These are phyloP conservation scores for Aspergillus hancockii DNA, from an alignment of 495 filamentous ascomycete species.

Conservation along the genomic window DNA sequence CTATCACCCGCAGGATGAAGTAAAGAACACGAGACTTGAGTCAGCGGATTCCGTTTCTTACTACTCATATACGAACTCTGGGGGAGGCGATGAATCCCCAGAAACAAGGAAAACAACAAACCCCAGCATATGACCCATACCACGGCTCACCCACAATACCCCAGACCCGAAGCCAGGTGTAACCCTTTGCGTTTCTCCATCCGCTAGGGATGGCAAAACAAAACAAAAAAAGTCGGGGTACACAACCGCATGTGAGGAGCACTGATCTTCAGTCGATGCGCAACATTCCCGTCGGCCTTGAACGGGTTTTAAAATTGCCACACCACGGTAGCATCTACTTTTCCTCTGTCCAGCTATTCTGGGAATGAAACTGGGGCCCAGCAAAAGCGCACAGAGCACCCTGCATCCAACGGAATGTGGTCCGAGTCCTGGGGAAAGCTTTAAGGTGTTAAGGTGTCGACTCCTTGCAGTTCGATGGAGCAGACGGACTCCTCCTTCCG, in stretches of 20 bases:
- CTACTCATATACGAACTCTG: background rate
- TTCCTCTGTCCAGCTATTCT: background rate
- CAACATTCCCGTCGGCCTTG: slow-evolving; percentile 7
- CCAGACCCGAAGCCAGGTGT: background rate
- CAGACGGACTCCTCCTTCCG: slow-evolving; percentile 8
- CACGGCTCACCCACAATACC: background rate
- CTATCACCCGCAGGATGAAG: background rate
- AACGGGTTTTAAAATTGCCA: background rate
- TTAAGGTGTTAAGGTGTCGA: slow-evolving; percentile 12
- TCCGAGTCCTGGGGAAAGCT: slow-evolving; percentile 8
- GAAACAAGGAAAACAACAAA: background rate
- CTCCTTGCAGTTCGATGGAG: slow-evolving; percentile 15
- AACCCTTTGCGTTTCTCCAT: background rate
- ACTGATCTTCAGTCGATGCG: slow-evolving; percentile 5
- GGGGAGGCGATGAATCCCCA: background rate
- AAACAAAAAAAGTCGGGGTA: background rate
- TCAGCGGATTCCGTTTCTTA: background rate
- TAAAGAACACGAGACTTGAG: slow-evolving; percentile 1
- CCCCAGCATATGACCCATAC: background rate
- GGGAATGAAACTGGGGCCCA: background rate
- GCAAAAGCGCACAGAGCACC: background rate
- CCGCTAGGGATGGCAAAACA: background rate
- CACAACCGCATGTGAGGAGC: slow-evolving; percentile 2
- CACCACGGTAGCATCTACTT: background rate
- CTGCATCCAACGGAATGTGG: background rate